phyloP scores from a whole-genome alignment of 257 asterid species.

The Nicotiana knightiana region DNA sequence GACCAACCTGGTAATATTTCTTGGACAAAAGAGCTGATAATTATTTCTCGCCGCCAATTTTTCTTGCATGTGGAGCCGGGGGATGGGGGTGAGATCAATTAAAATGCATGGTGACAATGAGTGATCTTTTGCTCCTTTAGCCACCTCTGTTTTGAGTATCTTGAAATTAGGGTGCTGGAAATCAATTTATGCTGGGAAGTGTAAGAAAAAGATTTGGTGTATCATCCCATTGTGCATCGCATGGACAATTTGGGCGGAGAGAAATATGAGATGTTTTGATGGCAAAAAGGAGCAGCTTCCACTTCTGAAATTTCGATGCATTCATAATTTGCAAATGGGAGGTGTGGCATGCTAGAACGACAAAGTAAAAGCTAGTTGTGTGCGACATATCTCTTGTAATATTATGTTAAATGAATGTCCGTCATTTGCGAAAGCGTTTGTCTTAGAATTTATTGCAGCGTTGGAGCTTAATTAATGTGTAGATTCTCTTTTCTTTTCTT shows the following conservation, averaged over 20 bases:
- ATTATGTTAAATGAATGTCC: neutral
- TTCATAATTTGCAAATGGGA: neutral
- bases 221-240: too few relatives aligned
- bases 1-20: conserved; percentile 26
- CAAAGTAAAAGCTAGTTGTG: neutral
- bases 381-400: neutral
- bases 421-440: neutral
- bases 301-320: too few relatives aligned
- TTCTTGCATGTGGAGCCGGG: neutral
- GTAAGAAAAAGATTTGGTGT: too few relatives aligned
- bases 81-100: neutral
- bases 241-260: too few relatives aligned
- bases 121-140: neutral
- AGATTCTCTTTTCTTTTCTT: too few relatives aligned
- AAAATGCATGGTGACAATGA: neutral
- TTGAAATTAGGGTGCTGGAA: neutral
- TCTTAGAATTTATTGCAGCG: neutral
- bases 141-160: neutral
- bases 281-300: too few relatives aligned
- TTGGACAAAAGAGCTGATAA: conserved; percentile 48
- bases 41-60: conserved; percentile 9
- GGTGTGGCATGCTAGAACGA: neutral
- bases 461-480: neutral
- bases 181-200: too few relatives aligned
- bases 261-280: too few relatives aligned